phyloP scores from a whole-genome alignment of 2,329 filamentous ascomycete species.

The Bipolaris oryzae region DNA sequence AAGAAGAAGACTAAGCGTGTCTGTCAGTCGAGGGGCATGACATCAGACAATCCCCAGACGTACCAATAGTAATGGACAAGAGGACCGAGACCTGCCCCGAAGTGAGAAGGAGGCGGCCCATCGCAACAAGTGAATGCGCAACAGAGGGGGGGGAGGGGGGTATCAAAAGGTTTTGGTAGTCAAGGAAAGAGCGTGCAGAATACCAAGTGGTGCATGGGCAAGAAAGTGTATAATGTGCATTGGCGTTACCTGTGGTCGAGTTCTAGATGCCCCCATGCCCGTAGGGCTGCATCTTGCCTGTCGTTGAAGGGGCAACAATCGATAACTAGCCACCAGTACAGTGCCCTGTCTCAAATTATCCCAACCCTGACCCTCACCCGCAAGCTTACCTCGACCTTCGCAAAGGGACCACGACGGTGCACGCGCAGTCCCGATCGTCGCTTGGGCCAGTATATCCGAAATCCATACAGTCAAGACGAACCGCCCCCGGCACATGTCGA shows the following conservation, averaged over 20 bases:
- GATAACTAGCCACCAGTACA: constrained; percentile 26
- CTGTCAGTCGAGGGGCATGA: not conserved
- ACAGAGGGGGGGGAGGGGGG: constrained; percentile 20
- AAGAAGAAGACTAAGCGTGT: constrained; percentile 67
- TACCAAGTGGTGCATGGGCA: constrained; percentile 26
- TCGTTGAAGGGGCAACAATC: constrained; percentile 36
- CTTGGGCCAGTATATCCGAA: not conserved
- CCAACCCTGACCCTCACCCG: constrained; percentile 8
- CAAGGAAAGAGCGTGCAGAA: constrained; percentile 16
- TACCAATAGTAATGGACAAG: constrained; percentile 68
- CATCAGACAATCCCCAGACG: constrained; percentile 27
- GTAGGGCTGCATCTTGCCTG: constrained; percentile 26
- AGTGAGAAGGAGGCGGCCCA: constrained; percentile 64
- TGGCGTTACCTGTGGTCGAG: too few relatives aligned
- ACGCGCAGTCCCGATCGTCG: not conserved
- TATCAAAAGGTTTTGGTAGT: constrained; percentile 26
- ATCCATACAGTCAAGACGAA: not conserved
- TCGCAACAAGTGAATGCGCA: constrained; percentile 15
- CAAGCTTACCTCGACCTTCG: constrained; percentile 6
- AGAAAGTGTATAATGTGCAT: too few relatives aligned
- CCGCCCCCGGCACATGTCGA: constrained; percentile 33
- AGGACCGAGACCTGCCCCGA: constrained; percentile 73
- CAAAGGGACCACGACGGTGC: not conserved
- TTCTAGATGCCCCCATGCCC: constrained; percentile 15
- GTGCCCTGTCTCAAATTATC: constrained; percentile 21